Conservation (phyloP, 2,329 filamentous ascomycete species). For the Fusarium coffeatum region DNA sequence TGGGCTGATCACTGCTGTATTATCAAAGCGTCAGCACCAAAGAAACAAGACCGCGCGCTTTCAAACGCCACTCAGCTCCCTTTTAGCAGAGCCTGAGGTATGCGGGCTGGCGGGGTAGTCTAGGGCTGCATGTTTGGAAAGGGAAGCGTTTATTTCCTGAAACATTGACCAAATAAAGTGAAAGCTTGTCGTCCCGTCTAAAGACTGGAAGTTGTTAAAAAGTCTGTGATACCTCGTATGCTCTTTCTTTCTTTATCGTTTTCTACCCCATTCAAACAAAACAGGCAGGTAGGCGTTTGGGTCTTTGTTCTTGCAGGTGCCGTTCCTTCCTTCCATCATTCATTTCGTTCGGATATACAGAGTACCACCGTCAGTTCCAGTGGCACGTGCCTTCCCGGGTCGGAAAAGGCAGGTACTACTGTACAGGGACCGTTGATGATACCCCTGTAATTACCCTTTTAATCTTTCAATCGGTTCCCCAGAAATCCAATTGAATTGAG, state of each 20-base stretch:
- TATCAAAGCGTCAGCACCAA: conserved; percentile 26
- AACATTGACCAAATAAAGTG: conserved; percentile 12
- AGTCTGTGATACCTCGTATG: background rate
- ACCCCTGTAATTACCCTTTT: conserved; percentile 32
- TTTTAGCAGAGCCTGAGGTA: conserved; percentile 12
- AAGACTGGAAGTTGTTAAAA: background rate
- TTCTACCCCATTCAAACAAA: background rate
- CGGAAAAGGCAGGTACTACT: conserved; percentile 36
- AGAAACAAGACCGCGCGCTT: conserved; percentile 28
- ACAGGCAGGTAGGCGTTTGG: background rate
- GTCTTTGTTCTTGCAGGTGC: conserved; percentile 13
- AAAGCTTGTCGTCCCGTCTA: background rate
- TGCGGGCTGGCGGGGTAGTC: conserved; percentile 38
- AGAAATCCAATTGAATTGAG: conserved; percentile 26
- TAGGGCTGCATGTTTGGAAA: conserved; percentile 22
- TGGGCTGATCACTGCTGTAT: conserved; percentile 5
- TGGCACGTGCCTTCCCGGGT: conserved; percentile 37
- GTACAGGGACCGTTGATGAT: conserved; percentile 17
- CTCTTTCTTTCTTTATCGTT: conserved; percentile 3
- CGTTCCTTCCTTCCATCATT: conserved; percentile 17
- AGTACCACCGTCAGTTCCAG: conserved; percentile 8
- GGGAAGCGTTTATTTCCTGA: conserved; percentile 28
- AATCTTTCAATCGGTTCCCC: conserved; percentile 28
- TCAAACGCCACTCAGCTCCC: conserved; percentile 11
- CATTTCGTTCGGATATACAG: conserved; percentile 16